Evolutionary conservation across 78 protist genomes (phyloP).

Genomic region (Dictyostelium brefeldianum): DNA sequence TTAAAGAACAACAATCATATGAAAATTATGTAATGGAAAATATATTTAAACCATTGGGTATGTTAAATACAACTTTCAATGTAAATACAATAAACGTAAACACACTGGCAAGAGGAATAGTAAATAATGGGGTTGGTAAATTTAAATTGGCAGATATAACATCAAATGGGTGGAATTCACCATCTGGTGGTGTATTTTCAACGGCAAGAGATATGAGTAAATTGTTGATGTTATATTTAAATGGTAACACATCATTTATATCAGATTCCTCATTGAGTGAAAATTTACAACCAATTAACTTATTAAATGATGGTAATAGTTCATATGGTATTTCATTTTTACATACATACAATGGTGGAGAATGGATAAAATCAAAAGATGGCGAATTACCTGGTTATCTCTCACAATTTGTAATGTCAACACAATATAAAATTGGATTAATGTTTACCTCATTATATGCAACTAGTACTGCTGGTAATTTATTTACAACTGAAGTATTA

Average conservation of each 20-base stretch:
- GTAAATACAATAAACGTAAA: not conserved
- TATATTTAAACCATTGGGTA: constrained; percentile 28
- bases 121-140: constrained; percentile 30
- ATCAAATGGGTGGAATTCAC: constrained; percentile 61
- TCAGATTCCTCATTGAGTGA: constrained; percentile 13
- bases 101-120: not conserved
- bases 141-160: not conserved
- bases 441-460: constrained; percentile 23
- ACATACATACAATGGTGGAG: not conserved
- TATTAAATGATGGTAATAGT: constrained; percentile 6
- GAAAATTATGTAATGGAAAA: constrained; percentile 24
- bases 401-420: constrained; percentile 14
- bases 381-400: constrained; percentile 43
- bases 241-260: not conserved
- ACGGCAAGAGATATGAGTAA: constrained; percentile 46
- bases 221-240: not conserved
- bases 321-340: constrained; percentile 52
- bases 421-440: constrained; percentile 12
- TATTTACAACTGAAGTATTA: not conserved
- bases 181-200: constrained; percentile 34
- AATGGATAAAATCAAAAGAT: constrained; percentile 43
- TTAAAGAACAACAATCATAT: not conserved
- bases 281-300: not conserved
- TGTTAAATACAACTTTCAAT: constrained; percentile 28
- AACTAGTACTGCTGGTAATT: not conserved